Evolutionary conservation across 2,329 filamentous ascomycete genomes (phyloP).

Genomic region (Botryosphaeria dothidea): DNA sequence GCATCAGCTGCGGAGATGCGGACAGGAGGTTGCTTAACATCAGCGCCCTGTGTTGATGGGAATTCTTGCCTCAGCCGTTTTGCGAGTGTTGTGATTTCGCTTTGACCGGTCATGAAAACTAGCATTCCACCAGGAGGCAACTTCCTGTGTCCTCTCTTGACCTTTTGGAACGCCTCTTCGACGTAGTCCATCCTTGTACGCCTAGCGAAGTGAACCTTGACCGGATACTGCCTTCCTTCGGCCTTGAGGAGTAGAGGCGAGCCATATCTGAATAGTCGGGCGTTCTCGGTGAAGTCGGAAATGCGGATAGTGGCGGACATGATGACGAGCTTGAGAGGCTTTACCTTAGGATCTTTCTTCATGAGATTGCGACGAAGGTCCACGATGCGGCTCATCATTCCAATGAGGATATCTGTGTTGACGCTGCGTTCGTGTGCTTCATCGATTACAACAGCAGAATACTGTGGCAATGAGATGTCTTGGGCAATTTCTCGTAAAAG

Average conservation of each 20-base stretch:
- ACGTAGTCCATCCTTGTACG: conserved; percentile 84
- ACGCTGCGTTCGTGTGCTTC: conserved; percentile 97
- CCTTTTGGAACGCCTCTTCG: conserved; percentile 85
- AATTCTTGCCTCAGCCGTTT: conserved; percentile 74
- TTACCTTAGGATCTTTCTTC: conserved; percentile 65
- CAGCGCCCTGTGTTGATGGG: conserved; percentile 50
- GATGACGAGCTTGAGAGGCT: conserved; percentile 88
- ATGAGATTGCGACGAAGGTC: conserved; percentile 76
- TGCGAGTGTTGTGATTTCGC: conserved; percentile 83
- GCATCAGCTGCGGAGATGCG: conserved; percentile 75
- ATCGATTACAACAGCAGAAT: conserved; percentile 92
- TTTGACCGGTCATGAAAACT: conserved; percentile 91
- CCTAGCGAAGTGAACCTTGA: conserved; percentile 85
- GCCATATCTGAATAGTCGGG: conserved; percentile 69
- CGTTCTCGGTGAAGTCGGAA: conserved; percentile 85
- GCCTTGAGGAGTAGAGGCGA: conserved; percentile 84
- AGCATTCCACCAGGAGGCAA: conserved; percentile 88
- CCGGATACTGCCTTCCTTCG: conserved; percentile 87
- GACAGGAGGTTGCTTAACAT: conserved; percentile 64
- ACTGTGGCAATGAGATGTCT: conserved; percentile 84
- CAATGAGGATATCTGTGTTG: conserved; percentile 97
- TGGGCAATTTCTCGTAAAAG: conserved; percentile 86
- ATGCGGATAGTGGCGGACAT: conserved; percentile 97
- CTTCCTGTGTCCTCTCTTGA: conserved; percentile 84
- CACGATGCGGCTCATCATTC: conserved; percentile 91